A percentile compares a stretch with the other conserved stretches of the same genome.
These are phyloP conservation scores for Fusarium nurragi DNA, from an alignment of 2,329 filamentous ascomycete genomes.

Conservation along the genomic window DNA sequence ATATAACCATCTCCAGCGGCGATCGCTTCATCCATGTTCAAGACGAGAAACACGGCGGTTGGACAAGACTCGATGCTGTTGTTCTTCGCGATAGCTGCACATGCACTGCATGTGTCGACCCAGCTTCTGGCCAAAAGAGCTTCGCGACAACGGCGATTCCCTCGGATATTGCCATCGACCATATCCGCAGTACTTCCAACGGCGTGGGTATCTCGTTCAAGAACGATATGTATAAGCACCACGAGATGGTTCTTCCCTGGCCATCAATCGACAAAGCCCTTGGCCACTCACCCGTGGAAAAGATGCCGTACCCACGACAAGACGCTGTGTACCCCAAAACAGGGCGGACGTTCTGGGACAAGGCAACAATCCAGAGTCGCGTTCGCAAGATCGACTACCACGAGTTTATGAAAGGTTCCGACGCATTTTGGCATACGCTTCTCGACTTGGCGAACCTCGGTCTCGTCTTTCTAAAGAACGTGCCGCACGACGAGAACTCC, in stretches of 20 bases:
- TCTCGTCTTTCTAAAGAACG: slow-evolving; percentile 77
- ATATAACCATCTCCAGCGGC: slow-evolving; percentile 42
- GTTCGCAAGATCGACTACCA: slow-evolving; percentile 72
- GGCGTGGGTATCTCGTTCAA: slow-evolving; percentile 69
- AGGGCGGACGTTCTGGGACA: slow-evolving; percentile 56
- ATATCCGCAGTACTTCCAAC: slow-evolving; percentile 47
- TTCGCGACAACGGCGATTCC: slow-evolving; percentile 57
- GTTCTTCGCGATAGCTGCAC: slow-evolving; percentile 64
- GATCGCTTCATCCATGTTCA: slow-evolving; percentile 43
- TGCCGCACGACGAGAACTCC: slow-evolving; percentile 73
- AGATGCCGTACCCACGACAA: slow-evolving; percentile 38
- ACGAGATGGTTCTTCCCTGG: slow-evolving; percentile 50
- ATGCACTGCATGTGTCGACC: slow-evolving; percentile 63
- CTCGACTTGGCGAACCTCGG: slow-evolving; percentile 72
- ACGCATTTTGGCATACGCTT: slow-evolving; percentile 68
- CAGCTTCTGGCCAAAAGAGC: slow-evolving; percentile 68
- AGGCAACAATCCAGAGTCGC: slow-evolving; percentile 48
- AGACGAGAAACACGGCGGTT: slow-evolving; percentile 29
- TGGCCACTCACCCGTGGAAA: slow-evolving; percentile 31
- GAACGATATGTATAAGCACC: slow-evolving; percentile 52
- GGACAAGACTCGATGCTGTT: slow-evolving; percentile 41
- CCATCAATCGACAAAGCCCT: slow-evolving; percentile 50
- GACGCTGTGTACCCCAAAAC: slow-evolving; percentile 46
- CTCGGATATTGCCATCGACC: slow-evolving; percentile 45
- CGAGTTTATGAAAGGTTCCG: slow-evolving; percentile 72